Conservation (phyloP, 805 yeast genomes). For the Barnettozyma pratensis region DNA sequence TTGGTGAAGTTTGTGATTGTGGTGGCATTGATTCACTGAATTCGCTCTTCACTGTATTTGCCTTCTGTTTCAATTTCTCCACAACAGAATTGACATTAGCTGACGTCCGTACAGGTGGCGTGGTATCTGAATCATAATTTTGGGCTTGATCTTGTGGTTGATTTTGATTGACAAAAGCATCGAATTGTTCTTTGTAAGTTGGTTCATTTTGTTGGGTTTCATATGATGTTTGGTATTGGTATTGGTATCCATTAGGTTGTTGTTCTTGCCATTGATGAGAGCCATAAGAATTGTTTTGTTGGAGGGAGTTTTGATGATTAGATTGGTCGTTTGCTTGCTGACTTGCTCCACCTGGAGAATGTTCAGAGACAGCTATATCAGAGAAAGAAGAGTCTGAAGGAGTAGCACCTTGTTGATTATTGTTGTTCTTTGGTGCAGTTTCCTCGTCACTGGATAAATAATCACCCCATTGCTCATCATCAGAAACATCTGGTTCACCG, state of each 20-base stretch:
- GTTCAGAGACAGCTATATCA: background rate
- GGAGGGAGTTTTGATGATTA: background rate
- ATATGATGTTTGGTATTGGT: background rate
- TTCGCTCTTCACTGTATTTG: too few relatives aligned
- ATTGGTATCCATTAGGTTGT: background rate
- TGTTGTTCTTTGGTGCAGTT: background rate
- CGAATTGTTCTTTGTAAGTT: background rate
- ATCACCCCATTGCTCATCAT: conserved; percentile 2
- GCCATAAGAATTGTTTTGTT: background rate
- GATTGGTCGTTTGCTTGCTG: too few relatives aligned
- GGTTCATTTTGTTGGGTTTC: background rate
- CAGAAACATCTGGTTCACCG: conserved; percentile 5
- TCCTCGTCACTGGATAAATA: background rate
- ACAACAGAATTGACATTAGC: background rate
- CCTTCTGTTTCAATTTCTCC: background rate
- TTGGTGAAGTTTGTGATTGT: too few relatives aligned
- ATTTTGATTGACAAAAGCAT: too few relatives aligned
- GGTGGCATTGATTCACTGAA: too few relatives aligned
- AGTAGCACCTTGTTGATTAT: background rate
- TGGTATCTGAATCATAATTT: too few relatives aligned
- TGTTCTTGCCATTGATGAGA: background rate
- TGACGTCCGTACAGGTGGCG: background rate
- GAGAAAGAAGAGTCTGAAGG: background rate
- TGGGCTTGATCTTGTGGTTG: too few relatives aligned
- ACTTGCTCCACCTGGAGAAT: too few relatives aligned